Percentiles rank a stretch among this genome's conserved stretches.
Conservation (phyloP, 129 eudicot genomes). For the Artemisia tridentata region DNA sequence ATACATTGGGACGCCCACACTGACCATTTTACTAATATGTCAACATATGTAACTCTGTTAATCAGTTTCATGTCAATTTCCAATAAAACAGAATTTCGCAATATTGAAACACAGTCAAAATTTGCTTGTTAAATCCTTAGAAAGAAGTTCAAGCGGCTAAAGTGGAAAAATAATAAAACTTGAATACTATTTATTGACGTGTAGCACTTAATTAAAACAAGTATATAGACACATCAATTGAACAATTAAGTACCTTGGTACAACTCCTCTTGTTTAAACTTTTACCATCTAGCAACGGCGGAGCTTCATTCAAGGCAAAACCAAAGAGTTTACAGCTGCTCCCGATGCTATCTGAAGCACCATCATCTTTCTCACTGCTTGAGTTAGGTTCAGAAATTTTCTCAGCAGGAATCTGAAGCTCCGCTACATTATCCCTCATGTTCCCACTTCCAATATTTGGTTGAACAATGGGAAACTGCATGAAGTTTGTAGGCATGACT, state of each 20-base stretch:
- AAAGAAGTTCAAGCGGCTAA: neutral
- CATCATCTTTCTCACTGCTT: constrained; percentile 40
- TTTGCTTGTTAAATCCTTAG: no score
- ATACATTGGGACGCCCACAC: no score
- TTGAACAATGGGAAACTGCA: constrained; percentile 31
- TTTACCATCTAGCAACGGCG: constrained; percentile 39
- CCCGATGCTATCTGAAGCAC: constrained; percentile 40
- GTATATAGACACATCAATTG: neutral
- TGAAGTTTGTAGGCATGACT: constrained; percentile 35
- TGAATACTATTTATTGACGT: no score
- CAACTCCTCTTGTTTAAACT: constrained; percentile 75
- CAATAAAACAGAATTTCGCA: no score
- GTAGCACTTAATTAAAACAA: neutral
- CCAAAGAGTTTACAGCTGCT: constrained; percentile 69
- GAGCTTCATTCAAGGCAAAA: constrained; percentile 54
- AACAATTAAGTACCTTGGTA: constrained; percentile 52
- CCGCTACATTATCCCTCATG: constrained; percentile 19
- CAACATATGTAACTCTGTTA: no score
- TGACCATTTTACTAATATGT: no score
- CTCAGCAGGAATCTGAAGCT: constrained; percentile 21
- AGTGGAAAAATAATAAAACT: neutral
- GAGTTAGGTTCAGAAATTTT: constrained; percentile 28
- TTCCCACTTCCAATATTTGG: constrained; percentile 22
- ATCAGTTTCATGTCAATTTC: no score
- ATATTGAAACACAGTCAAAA: no score